Evolutionary conservation across 306 rosid species (phyloP).

Genomic region (Datisca glomerata): DNA sequence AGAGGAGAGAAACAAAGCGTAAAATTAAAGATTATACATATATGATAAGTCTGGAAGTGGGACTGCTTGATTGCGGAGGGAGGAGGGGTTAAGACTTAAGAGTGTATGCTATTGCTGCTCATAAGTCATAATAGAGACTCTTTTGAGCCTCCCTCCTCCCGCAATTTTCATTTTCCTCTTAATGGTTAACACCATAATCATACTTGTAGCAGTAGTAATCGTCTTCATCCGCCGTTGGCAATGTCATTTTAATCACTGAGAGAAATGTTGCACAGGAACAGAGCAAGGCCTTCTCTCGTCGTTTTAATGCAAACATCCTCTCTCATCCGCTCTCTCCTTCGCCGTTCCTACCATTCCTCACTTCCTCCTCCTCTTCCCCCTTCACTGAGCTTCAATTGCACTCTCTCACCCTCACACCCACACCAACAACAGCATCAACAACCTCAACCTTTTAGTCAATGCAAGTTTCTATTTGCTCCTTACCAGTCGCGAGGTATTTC

Average conservation of each 20-base stretch:
- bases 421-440: background rate
- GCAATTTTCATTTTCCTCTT: no score
- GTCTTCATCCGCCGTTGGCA: no score
- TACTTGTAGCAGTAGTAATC: no score
- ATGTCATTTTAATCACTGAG: no score
- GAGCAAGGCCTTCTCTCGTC: background rate
- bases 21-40: no score
- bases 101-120: no score
- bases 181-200: no score
- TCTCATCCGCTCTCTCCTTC: conserved; percentile 17
- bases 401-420: conserved; percentile 4
- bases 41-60: no score
- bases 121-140: no score
- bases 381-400: background rate
- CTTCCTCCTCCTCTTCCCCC: conserved; percentile 8
- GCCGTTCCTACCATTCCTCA: conserved; percentile 3
- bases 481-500: conserved; percentile 5
- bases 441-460: conserved; percentile 5
- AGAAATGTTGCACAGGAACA: conserved; percentile 4
- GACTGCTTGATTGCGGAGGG: no score
- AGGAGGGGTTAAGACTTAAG: no score
- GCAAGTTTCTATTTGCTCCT: conserved; percentile 4
- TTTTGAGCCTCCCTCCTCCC: no score
- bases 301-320: conserved; percentile 19
- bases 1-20: background rate